Base-by-base conservation (phyloP, 352 stramenopile species). In the Pythium diclinum region DNA sequence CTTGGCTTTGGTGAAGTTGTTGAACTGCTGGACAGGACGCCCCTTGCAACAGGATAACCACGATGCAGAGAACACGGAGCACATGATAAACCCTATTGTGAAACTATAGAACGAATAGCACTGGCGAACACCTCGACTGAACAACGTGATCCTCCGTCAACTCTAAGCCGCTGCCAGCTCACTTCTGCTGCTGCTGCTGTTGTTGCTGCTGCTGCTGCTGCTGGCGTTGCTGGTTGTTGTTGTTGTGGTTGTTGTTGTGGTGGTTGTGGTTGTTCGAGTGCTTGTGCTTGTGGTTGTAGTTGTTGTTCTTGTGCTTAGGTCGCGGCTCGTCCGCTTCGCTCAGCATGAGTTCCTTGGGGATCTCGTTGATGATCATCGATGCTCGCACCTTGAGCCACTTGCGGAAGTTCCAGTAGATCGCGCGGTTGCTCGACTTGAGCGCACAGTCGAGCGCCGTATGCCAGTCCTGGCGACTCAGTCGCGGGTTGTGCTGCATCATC, bases 331-430 rank as follows among this genome's bases (percentile, higher is more conserved):
- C 46, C 25, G 73, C 62, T 14, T 76, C 48, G 19, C 38, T 61
- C 16, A 91, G 76, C 78, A 91, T 86, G 13, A 92, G 75, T 52
- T 92, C 65, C 36, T 71, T 56, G 0, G 83, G 83, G 32, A 92
- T 71, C 9, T 88, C 79, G 34, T 77, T 17, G 33, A 91, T 21
- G 49, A 91, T 78, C 38, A 56, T 67, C 10, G 73, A 74, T 3
- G 80, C 85, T 60, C 86, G 84, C 30, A 89, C 77, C 56, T 85
- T 79, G 79, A 94, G 88, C 82, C 84, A 92, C 69, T 92, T 91
- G 71, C 86, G 86, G 68, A 94, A 94, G 67, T 89, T 91, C 86
- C 86, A 94, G 71, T 94, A 94, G 8, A 84, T 65, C 55, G 81
- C 76, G 44, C 76, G 78, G 63, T 94, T 84, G 14, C 72, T 74